Base-by-base conservation (phyloP, 2,329 filamentous ascomycete genomes). In the Epichloe elymi region DNA sequence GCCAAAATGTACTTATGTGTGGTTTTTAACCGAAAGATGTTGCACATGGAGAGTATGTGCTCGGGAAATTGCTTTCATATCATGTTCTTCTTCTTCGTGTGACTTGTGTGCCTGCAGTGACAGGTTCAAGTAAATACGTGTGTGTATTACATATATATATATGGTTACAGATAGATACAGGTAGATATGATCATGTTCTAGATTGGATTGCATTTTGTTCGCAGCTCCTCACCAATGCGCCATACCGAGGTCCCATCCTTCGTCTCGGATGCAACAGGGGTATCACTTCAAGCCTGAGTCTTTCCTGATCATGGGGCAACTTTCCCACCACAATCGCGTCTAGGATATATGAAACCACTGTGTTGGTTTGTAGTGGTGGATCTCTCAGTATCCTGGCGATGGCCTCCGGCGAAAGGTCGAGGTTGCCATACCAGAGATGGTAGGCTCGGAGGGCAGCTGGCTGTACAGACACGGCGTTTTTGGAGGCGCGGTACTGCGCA, bases 291-390 rank as follows among this genome's bases (percentile, higher is more conserved):
- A 58, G 54, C 23, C 63, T 65, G 30, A 82, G 55, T 43, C 77
- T 68, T 5, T 62, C 57, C 43, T 61, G 67, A 12, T 77, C 69
- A 55, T 71, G 79, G 0, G 74, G 70, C 12, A 84, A 58, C 14
- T 65, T 67, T 57, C 81, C 79, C 5, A 64, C 43, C 45, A 67
- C 64, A 23, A 86, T 65, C 0, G 75, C 74, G 8, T 76, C 69
- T 2, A 84, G 62, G 8, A 88, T 76, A 57, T 86, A 85, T 0
- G 59, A 64, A 1, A 72, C 68, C 1, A 86, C 78, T 0, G 80
- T 85, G 14, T 58, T 63, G 0, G 64, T 68, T 54, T 75, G 69
- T 3, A 87, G 62, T 2, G 83, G 81, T 14, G 81, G 80, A 10
- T 79, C 67, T 2, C 82, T 72, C n/a, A 85, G 65, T 1, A 85